Conservation (phyloP, 1,139 yeast species). For the Zhuliangozyma blackwelliae region DNA sequence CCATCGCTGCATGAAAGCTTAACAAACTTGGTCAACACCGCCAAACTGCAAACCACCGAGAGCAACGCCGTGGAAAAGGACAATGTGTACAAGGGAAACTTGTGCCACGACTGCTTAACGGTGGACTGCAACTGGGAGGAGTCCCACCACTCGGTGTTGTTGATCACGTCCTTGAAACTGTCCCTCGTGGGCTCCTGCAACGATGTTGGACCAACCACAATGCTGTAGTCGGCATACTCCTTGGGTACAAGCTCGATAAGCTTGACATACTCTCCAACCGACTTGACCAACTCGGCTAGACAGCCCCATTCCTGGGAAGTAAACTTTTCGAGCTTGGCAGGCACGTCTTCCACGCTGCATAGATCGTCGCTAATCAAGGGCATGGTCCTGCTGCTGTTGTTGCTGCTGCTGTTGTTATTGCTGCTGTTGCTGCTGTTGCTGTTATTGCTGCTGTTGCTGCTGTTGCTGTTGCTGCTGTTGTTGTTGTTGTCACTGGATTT, state of each 20-base stretch:
- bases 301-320: slow-evolving; percentile 18
- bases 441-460: neutral
- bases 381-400: slow-evolving; percentile 1
- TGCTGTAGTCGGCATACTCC: slow-evolving; percentile 14
- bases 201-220: slow-evolving; percentile 9
- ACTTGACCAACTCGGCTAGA: slow-evolving; percentile 12
- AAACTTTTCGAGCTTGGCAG: slow-evolving; percentile 13
- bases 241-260: slow-evolving; percentile 14
- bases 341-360: slow-evolving; percentile 15
- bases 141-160: slow-evolving; percentile 20
- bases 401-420: neutral
- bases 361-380: slow-evolving; percentile 15
- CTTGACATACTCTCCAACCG: slow-evolving; percentile 12
- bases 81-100: slow-evolving; percentile 29
- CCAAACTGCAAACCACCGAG: slow-evolving; percentile 25
- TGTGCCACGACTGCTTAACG: slow-evolving; percentile 37
- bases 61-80: slow-evolving; percentile 21
- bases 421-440: neutral
- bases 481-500: neutral
- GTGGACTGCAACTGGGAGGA: slow-evolving; percentile 16
- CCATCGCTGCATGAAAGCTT: slow-evolving; percentile 10
- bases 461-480: neutral
- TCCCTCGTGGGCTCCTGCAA: slow-evolving; percentile 2
- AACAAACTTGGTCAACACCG: slow-evolving; percentile 21
- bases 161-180: slow-evolving; percentile 3